These are phyloP conservation scores for Tilletia horrida DNA, from an alignment of 1,284 basidiomycete species.

Conservation along the genomic window DNA sequence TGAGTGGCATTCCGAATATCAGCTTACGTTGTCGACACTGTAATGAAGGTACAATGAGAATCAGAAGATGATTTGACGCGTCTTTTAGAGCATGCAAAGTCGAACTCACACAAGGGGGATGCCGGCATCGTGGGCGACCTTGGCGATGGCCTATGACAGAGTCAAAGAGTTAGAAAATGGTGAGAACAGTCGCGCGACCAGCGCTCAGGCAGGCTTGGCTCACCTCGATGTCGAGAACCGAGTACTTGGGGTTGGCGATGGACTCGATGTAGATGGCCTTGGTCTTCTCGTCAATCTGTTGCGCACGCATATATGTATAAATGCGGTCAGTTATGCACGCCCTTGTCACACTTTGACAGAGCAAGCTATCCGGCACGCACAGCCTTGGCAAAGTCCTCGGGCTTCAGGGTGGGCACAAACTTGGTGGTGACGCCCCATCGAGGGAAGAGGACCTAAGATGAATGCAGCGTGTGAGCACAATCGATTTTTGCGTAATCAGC, in stretches of 20 bases:
- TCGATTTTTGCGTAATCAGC: constrained; percentile 15
- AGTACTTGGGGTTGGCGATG: constrained; percentile 79
- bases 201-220: background rate
- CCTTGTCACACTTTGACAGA: background rate
- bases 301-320: background rate
- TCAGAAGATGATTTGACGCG: too few species aligned
- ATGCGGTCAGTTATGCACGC: background rate
- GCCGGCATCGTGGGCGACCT: constrained; percentile 71
- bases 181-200: background rate
- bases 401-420: constrained; percentile 67
- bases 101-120: constrained; percentile 65
- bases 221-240: constrained; percentile 66
- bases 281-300: constrained; percentile 48
- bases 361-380: constrained; percentile 60
- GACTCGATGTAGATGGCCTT: constrained; percentile 70
- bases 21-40: constrained; percentile 66
- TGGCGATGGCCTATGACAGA: constrained; percentile 62
- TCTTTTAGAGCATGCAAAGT: too few species aligned
- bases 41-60: background rate
- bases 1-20: too few species aligned
- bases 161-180: too few species aligned
- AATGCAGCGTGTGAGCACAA: background rate
- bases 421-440: constrained; percentile 74
- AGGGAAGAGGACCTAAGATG: constrained; percentile 60
- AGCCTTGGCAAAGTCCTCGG: constrained; percentile 68